phyloP scores from a whole-genome alignment of 169 alveolate genomes.

The Hepatocystis sp. region DNA sequence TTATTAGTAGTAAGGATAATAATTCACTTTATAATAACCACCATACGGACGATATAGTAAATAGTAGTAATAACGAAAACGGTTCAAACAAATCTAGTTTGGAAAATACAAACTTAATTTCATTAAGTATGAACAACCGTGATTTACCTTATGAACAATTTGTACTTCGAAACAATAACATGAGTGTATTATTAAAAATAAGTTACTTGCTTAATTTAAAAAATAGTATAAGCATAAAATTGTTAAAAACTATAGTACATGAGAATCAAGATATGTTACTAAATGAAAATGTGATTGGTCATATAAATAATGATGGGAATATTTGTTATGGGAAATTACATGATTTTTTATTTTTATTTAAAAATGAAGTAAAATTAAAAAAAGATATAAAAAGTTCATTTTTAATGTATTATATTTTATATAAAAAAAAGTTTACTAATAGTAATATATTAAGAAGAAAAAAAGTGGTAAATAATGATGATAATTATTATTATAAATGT shows the following conservation, averaged over 20 bases:
- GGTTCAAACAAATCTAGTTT: slow-evolving; percentile 1
- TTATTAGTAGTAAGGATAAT: slow-evolving; percentile 35
- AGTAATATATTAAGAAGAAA: slow-evolving; percentile 19
- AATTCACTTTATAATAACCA: neutral
- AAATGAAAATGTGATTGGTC: slow-evolving; percentile 66
- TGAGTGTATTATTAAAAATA: slow-evolving; percentile 49
- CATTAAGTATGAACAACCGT: slow-evolving; percentile 39
- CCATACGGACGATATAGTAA: slow-evolving; percentile 4
- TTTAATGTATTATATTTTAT: slow-evolving; percentile 62
- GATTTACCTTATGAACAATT: slow-evolving; percentile 64
- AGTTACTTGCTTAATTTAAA: slow-evolving; percentile 61
- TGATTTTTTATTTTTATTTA: slow-evolving; percentile 71
- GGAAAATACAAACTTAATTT: slow-evolving; percentile 25
- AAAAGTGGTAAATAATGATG: slow-evolving; percentile 31
- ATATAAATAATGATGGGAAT: slow-evolving; percentile 72
- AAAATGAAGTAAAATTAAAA: slow-evolving; percentile 51
- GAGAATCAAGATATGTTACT: slow-evolving; percentile 67
- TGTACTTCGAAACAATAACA: slow-evolving; percentile 53
- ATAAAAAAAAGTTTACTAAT: slow-evolving; percentile 23
- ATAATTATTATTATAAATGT: slow-evolving; percentile 49
- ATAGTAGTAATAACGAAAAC: slow-evolving; percentile 1
- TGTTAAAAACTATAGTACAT: slow-evolving; percentile 56
- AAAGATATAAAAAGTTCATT: slow-evolving; percentile 45
- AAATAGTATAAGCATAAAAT: slow-evolving; percentile 35
- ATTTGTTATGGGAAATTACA: slow-evolving; percentile 74